Base-by-base conservation (phyloP, 2,329 filamentous ascomycete species). In the Verticillium klebahnii region DNA sequence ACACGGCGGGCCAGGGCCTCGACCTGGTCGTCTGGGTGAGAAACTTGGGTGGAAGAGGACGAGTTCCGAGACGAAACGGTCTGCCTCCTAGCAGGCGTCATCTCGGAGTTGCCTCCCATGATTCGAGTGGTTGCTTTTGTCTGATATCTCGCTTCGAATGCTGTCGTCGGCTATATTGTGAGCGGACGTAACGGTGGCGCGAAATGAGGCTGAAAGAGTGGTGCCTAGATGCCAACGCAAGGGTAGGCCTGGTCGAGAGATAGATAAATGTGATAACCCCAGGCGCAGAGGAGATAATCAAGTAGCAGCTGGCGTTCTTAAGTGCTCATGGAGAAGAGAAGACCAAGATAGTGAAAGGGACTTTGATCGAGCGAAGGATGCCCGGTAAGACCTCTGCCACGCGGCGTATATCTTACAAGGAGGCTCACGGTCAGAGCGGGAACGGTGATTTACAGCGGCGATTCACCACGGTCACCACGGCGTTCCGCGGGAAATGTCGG, bases 1-100 rank as follows among this genome's bases (percentile, higher is more conserved):
- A 65, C 19, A 31, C 58, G 63, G 14, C 60, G 62, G 15, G 63
- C 63, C 12, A 65, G 34, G 12, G 58, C 31, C 29, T 60, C 58
- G 14, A 65, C 62, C 19, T 52, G 45, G 3, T 52, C 45, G 23
- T 52, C 8, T 23, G 45, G 25, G 11, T 52, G n/a, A 3, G 45
- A 52, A 19, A 52, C 45, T 25, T 52, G n/a, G 11, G 45, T 52
- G 9, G 45, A 52, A 25, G 45, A 52, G 19, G 45, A 52, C 23
- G 45, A 52, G 19, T 52, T 9, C 12, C 45, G 45, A 52, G 45
- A 52, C 9, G 45, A 52, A 19, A 3, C 45, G 6, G 11, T 25
- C 8, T 52, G 45, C 45, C n/a, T 29, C 45, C 25, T 52, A 12
- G 8, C 45, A 52, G 45, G 23, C 19, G 45, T n/a, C 45, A 23